These are phyloP conservation scores for Naganishia randhawae DNA, from an alignment of 768 basidiomycete genomes.

Conservation along the genomic window DNA sequence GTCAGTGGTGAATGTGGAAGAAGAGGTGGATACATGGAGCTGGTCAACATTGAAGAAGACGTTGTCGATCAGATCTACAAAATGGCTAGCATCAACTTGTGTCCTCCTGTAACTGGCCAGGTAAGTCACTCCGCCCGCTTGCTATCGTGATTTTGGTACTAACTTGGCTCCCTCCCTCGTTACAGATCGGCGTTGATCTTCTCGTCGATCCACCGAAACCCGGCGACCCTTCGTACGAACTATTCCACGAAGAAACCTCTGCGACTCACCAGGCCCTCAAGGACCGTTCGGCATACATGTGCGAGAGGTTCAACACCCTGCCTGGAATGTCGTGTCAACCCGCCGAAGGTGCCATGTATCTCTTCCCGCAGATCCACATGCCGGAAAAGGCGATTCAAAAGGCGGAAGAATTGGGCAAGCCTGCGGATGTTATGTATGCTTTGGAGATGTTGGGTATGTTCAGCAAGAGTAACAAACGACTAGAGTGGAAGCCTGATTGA, in stretches of 20 bases:
- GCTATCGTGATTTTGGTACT: neutral
- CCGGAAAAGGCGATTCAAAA: conserved; percentile 68
- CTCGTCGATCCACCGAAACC: conserved; percentile 83
- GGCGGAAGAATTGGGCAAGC: conserved; percentile 67
- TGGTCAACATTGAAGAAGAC: conserved; percentile 71
- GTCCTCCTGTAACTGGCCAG: conserved; percentile 76
- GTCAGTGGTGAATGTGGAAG: conserved; percentile 93
- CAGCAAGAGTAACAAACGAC: neutral
- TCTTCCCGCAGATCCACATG: conserved; percentile 79
- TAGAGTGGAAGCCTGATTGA: neutral
- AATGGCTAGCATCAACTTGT: conserved; percentile 85
- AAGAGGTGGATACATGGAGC: conserved; percentile 95
- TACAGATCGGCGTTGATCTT: conserved; percentile 85
- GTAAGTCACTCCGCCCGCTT: conserved; percentile 33
- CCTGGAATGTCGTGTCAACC: conserved; percentile 74
- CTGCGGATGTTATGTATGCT: conserved; percentile 85
- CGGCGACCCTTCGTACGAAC: conserved; percentile 69
- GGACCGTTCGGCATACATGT: conserved; percentile 56
- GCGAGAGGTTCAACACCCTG: conserved; percentile 70
- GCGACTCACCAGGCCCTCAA: conserved; percentile 63
- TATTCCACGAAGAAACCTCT: conserved; percentile 80
- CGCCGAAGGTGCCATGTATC: conserved; percentile 78
- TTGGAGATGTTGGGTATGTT: conserved; percentile 70
- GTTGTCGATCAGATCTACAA: conserved; percentile 88
- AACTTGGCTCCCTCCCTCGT: too few species aligned